Evolutionary conservation across 2,329 filamentous ascomycete genomes (phyloP).

Genomic region (Bipolaris gigantea): DNA sequence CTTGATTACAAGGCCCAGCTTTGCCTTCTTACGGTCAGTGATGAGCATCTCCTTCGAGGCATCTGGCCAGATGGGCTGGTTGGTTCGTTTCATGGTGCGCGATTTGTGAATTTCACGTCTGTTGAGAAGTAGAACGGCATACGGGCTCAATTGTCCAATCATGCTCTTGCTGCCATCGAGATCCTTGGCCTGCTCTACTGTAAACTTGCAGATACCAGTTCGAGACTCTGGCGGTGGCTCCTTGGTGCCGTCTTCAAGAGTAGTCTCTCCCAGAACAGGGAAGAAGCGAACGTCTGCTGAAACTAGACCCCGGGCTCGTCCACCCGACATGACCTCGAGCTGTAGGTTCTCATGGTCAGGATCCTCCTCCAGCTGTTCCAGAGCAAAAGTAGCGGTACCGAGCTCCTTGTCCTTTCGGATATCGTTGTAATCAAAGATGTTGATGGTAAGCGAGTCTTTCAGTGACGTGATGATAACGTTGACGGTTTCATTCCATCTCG

Average conservation of each 20-base stretch:
- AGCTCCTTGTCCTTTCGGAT: constrained; percentile 96
- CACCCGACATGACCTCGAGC: constrained; percentile 80
- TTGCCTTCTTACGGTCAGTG: constrained; percentile 87
- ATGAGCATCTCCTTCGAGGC: constrained; percentile 92
- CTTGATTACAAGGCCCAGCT: constrained; percentile 89
- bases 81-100: constrained; percentile 92
- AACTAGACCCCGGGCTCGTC: constrained; percentile 78
- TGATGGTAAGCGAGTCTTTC: constrained; percentile 81
- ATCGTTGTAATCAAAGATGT: constrained; percentile 91
- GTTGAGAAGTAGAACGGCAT: constrained; percentile 84
- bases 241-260: constrained; percentile 72
- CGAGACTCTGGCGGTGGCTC: constrained; percentile 85
- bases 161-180: constrained; percentile 90
- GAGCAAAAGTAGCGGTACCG: constrained; percentile 78
- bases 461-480: constrained; percentile 93
- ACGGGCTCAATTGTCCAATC: constrained; percentile 88
- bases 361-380: constrained; percentile 79
- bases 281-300: constrained; percentile 90
- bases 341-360: constrained; percentile 80
- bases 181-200: constrained; percentile 93
- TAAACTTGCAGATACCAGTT: constrained; percentile 92
- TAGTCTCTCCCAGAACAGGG: constrained; percentile 77
- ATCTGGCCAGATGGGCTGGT: constrained; percentile 95
- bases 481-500: constrained; percentile 94
- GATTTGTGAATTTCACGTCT: constrained; percentile 87